Conservation (phyloP, 495 filamentous ascomycete species). For the Baudoinia panamericana region DNA sequence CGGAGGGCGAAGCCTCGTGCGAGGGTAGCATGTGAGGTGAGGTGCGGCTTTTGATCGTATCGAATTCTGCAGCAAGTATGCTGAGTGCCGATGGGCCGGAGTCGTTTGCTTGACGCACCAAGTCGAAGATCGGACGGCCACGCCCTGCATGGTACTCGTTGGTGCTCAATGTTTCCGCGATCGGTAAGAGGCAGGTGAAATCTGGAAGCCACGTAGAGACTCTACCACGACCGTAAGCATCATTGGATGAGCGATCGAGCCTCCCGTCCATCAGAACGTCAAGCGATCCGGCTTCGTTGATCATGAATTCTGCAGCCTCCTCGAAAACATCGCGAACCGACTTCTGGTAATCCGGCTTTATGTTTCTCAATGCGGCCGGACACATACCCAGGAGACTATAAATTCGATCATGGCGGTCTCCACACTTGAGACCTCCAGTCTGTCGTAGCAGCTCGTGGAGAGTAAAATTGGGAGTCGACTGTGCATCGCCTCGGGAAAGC, state of each 20-base stretch:
- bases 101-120: background rate
- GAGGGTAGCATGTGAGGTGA: conserved; percentile 1
- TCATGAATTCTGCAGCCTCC: conserved; percentile 3
- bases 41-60: background rate
- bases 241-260: conserved; percentile 1
- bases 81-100: background rate
- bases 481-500: no score
- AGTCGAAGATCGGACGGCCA: background rate
- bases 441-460: no score
- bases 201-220: conserved; percentile 6
- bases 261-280: conserved; percentile 7
- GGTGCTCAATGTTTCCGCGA: background rate
- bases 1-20: background rate
- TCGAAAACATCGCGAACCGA: conserved; percentile 6
- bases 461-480: no score
- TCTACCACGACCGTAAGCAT: background rate
- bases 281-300: background rate
- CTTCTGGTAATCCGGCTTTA: conserved; percentile 7
- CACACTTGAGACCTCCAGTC: no score
- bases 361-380: background rate
- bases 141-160: conserved; percentile 4
- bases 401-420: conserved; percentile 3
- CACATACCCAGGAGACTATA: conserved; percentile 5
- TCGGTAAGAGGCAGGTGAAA: background rate
- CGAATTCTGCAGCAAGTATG: background rate